A percentile compares a stretch with the other conserved stretches of the same genome.
These are phyloP conservation scores for Pogostemon cablin DNA, from an alignment of 257 asterid genomes.

Conservation along the genomic window DNA sequence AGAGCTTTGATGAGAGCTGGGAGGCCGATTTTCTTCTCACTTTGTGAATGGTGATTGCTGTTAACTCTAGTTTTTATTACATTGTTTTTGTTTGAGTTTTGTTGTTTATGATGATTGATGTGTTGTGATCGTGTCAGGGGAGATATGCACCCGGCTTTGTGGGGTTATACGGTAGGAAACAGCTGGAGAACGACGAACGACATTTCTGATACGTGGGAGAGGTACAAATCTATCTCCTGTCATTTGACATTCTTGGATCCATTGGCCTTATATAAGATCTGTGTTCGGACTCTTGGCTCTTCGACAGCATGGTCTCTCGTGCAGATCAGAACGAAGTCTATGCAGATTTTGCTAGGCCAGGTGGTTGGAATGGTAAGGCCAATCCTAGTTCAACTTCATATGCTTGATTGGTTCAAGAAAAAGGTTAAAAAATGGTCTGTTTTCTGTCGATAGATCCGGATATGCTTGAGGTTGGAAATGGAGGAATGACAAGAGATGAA, in stretches of 20 bases:
- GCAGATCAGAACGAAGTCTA: conserved; percentile 88
- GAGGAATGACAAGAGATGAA: conserved; percentile 76
- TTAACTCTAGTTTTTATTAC: neutral
- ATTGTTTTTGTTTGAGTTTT: neutral
- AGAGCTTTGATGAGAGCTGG: conserved; percentile 67
- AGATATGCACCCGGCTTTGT: conserved; percentile 84
- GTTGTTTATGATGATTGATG: neutral
- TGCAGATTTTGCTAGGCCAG: conserved; percentile 78
- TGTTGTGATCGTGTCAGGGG: conserved; percentile 52
- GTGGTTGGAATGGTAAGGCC: conserved; percentile 86
- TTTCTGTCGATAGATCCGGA: conserved; percentile 60
- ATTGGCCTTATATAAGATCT: neutral
- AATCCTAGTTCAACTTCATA: neutral
- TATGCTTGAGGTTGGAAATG: conserved; percentile 95
- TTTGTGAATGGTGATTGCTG: conserved; percentile 68
- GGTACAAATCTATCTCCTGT: conserved; percentile 34
- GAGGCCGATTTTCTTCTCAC: conserved; percentile 68
- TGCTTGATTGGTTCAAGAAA: neutral
- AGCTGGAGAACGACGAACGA: conserved; percentile 87
- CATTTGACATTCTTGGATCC: neutral
- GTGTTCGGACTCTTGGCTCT: neutral
- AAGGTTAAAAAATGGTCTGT: neutral
- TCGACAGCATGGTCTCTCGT: conserved; percentile 70
- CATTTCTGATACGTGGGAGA: conserved; percentile 72
- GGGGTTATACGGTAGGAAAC: conserved; percentile 72